phyloP scores from a whole-genome alignment of 495 filamentous ascomycete genomes.

The Cercophora scortea region DNA sequence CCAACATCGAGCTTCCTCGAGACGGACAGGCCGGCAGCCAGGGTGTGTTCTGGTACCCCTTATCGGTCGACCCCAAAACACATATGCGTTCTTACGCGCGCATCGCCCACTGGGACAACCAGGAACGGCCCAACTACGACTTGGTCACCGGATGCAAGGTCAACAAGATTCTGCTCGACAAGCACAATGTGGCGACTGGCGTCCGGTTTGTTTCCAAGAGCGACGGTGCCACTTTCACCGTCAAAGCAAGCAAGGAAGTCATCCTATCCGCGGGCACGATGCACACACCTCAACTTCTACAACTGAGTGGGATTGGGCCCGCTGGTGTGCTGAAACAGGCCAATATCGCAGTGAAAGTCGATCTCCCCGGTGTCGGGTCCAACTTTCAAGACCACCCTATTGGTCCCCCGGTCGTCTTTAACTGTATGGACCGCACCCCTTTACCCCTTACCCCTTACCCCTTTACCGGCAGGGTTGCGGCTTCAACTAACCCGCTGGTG shows the following conservation, averaged over 20 bases:
- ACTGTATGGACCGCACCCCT: constrained; percentile 14
- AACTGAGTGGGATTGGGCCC: constrained; percentile 43
- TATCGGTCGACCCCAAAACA: constrained; percentile 25
- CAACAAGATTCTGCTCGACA: constrained; percentile 19
- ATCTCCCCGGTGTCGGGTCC: constrained; percentile 46
- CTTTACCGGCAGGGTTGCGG: constrained; percentile 2
- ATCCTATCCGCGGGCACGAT: constrained; percentile 46
- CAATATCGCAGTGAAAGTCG: constrained; percentile 30
- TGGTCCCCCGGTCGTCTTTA: background rate
- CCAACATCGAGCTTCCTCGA: background rate
- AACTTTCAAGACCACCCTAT: constrained; percentile 48
- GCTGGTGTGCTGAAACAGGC: constrained; percentile 28
- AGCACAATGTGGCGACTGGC: background rate
- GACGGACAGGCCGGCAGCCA: constrained; percentile 22
- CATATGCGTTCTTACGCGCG: constrained; percentile 26
- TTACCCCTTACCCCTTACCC: constrained; percentile 15
- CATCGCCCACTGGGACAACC: constrained; percentile 22
- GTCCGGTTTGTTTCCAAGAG: background rate
- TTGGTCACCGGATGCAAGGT: constrained; percentile 22
- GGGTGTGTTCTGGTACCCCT: constrained; percentile 25
- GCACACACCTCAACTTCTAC: constrained; percentile 45
- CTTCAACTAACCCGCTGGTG: background rate
- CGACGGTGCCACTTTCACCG: background rate
- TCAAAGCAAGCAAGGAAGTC: constrained; percentile 41
- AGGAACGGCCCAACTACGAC: constrained; percentile 22